A percentile compares a stretch with the other conserved stretches of the same genome.
phyloP scores from a whole-genome alignment of 1,284 basidiomycete species.

The Naganishia sp. region DNA sequence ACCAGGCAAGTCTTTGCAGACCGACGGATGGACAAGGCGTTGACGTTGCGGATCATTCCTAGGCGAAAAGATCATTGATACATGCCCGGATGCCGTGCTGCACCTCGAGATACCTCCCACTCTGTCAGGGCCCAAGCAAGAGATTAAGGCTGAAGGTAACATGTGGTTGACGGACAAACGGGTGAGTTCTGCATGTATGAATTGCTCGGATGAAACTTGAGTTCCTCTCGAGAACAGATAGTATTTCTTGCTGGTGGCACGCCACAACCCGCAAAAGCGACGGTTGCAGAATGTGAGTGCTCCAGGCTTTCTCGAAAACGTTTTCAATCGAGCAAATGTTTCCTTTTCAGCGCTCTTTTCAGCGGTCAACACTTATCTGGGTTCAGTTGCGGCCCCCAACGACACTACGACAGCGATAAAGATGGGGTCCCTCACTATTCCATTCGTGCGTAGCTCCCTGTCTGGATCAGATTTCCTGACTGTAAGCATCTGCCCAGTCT shows the following conservation, averaged over 20 bases:
- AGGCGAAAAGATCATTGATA: constrained; percentile 15
- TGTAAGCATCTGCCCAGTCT: background rate
- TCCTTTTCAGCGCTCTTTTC: constrained; percentile 9
- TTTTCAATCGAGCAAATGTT: background rate
- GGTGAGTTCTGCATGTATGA: background rate
- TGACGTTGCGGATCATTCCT: background rate
- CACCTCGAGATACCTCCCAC: constrained; percentile 12
- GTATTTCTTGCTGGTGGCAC: constrained; percentile 1
- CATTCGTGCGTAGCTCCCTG: constrained; percentile 1
- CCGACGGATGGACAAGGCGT: background rate
- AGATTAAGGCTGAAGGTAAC: background rate
- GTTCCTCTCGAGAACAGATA: background rate
- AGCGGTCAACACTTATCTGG: background rate
- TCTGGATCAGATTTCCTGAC: too few species aligned
- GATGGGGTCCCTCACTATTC: constrained; percentile 14
- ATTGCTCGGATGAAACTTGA: too few species aligned
- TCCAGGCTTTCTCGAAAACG: too few species aligned
- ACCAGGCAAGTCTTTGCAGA: background rate
- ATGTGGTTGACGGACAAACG: constrained; percentile 23
- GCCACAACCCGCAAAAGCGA: background rate
- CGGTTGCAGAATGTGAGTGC: background rate
- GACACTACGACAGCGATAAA: background rate
- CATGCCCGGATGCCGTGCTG: background rate
- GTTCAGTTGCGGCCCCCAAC: background rate
- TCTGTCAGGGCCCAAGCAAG: constrained; percentile 8